Conservation (phyloP, 495 filamentous ascomycete species). For the Sphaerosporella brunnea region DNA sequence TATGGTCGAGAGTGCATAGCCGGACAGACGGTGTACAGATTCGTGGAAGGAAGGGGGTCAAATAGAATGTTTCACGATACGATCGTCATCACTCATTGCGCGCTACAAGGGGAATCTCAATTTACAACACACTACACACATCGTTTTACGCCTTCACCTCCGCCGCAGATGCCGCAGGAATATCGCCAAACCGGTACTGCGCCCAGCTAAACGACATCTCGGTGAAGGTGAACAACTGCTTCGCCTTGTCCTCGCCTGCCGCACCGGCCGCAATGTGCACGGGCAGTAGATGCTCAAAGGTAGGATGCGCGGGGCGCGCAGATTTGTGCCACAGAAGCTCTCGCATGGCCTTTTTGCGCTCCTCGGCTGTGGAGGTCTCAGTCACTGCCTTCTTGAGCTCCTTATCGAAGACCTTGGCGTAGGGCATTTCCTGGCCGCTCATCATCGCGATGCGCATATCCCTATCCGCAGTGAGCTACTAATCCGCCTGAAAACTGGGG, state of each 20-base stretch:
- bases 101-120: too few species aligned
- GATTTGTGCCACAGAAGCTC: slow-evolving; percentile 43
- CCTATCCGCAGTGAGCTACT: slow-evolving; percentile 16
- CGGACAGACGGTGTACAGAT: neutral
- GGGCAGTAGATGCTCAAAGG: slow-evolving; percentile 65
- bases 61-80: neutral
- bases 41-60: neutral
- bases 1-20: neutral
- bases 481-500: slow-evolving; percentile 2
- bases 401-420: slow-evolving; percentile 57
- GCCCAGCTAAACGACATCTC: slow-evolving; percentile 58
- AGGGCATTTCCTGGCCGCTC: slow-evolving; percentile 38
- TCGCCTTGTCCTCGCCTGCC: slow-evolving; percentile 43
- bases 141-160: neutral
- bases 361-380: slow-evolving; percentile 31
- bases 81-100: neutral
- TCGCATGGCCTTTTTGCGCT: slow-evolving; percentile 43
- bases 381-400: slow-evolving; percentile 56
- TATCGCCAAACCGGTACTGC: slow-evolving; percentile 56
- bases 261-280: slow-evolving; percentile 58
- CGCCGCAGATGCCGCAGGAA: too few species aligned
- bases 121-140: too few species aligned
- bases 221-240: slow-evolving; percentile 44
- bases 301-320: slow-evolving; percentile 61
- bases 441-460: slow-evolving; percentile 38